Base-by-base conservation (phyloP, 2,329 filamentous ascomycete genomes). In the Celoporthe dispersa region DNA sequence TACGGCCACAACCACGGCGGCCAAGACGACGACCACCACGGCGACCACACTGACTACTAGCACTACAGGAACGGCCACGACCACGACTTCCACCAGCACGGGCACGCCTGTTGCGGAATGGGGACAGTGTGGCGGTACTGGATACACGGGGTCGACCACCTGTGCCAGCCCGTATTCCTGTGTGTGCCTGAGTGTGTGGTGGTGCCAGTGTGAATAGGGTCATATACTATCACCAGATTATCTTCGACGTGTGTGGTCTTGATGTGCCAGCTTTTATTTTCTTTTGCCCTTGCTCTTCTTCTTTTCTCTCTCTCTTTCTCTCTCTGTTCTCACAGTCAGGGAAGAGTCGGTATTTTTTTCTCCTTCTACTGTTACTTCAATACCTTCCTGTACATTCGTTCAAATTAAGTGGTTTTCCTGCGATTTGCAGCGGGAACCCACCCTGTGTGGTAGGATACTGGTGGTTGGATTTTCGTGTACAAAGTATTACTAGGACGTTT, bases 181-280 rank as follows among this genome's bases (percentile, higher is more conserved):
- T 62, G 22, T 19, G 35, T 69, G 68, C 57, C 35, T 19, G 4
- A 71, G 68, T 61, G 22, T 61, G 14, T 71, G 70, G 70, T 71
- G 70, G 70, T 69, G 67, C 48, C 67, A 69, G 51, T 71, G 70
- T 31, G 57, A 71, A 33, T 68, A 69, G 41, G 35, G 28, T 28
- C 1, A 7, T 4, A 37, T 39, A 2, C 35, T 35, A 35, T 35
- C 19, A 22, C 22, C 35, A n/a, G n/a, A n/a, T n/a, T 60, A 3
- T n/a, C 14, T 57, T 31, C 9, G 2, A 57, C 4, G 3, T 5
- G 3, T 5, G 28, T 19, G 28, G 28, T 57, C 53, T 31, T 31
- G 14, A 8, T 31, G 28, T 31, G n/a, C n/a, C n/a, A 53, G 25
- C n/a, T 53, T 11, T 53, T 53, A 4, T 51, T 11, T 25, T 25